Evolutionary conservation across 257 asterid genomes (phyloP).

Genomic region (Oldenlandia corymbosa): DNA sequence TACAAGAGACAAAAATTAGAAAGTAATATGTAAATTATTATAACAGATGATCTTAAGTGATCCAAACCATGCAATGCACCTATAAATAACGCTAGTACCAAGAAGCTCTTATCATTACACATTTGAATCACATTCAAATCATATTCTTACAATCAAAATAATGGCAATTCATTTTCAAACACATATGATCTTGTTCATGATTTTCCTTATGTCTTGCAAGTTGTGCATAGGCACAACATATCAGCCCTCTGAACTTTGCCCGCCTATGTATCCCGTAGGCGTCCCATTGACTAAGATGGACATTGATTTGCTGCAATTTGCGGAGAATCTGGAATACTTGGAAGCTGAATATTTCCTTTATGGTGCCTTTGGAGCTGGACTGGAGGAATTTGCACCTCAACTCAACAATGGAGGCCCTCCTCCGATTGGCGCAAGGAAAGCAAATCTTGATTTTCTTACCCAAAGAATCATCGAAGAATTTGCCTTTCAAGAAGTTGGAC

Average conservation of each 20-base stretch:
- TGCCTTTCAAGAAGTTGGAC: not conserved
- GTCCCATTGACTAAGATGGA: slow-evolving; percentile 19
- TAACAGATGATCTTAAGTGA: no score
- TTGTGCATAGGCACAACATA: not conserved
- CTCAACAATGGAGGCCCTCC: not conserved
- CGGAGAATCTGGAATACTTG: slow-evolving; percentile 37
- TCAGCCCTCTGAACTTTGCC: slow-evolving; percentile 7
- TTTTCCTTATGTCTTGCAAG: not conserved
- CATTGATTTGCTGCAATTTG: slow-evolving; percentile 30
- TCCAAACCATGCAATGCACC: no score
- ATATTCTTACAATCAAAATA: no score
- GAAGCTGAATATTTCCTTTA: slow-evolving; percentile 38
- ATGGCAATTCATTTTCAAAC: not conserved
- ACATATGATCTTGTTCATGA: not conserved
- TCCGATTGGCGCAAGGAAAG: not conserved
- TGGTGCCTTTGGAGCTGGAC: slow-evolving; percentile 40
- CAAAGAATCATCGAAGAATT: not conserved
- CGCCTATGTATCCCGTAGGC: not conserved
- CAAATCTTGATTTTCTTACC: slow-evolving; percentile 4
- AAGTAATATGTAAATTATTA: no score
- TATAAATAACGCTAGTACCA: no score
- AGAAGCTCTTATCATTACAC: no score
- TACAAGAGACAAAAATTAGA: no score
- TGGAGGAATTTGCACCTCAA: slow-evolving; percentile 28
- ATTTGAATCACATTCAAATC: no score